Evolutionary conservation across 805 yeast genomes (phyloP), one percentile per base, ranked within the genome.

Genomic region (Ogataea angusta): DNA sequence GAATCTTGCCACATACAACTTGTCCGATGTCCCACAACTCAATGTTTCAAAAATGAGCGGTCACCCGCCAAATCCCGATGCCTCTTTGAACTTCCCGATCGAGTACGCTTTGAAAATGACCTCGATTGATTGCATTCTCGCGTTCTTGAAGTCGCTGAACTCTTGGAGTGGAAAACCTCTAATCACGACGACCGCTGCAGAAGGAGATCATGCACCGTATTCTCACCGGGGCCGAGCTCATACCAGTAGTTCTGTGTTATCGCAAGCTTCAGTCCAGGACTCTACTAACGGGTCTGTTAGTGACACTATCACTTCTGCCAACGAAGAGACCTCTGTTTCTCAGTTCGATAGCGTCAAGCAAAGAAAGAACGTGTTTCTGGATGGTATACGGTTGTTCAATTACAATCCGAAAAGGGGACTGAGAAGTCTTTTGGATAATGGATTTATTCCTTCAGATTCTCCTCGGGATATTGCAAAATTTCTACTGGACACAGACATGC

Each of bases 271-370:
- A 2, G 44, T 55, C 6, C 51, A 52, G 10, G 41, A 39, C 9
- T 59, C 63, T 5, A 47, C 48, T 5, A 53, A 47, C 26, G 23
- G 48, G 2, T 31, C 50, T 23, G 49, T 36, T 3, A 47, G 44
- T 13, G 51, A 47, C 4, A 40, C 45, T 2, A 45, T 42, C 8
- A 32, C 46, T 5, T 34, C 49, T 4, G 38, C 38, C 15, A 34
- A 19, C 12, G 52, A 47, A 19, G 52, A 43, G 9, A 37, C 34
- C 5, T 48, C 53, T 26, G 82, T 74, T 1, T 73, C 76, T 15
- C 95, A 88, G 60, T 91, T 93, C 62, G 97, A 90, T 52, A 78
- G 73, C 36, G 73, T 82, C 50, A 95, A 93, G 56, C 85, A 80
- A 52, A 72, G 91, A 43, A 93, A 93, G 61, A 88, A 85, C 24